phyloP scores from a whole-genome alignment of 1,284 basidiomycete species.

The Cryptococcus wingfieldii region DNA sequence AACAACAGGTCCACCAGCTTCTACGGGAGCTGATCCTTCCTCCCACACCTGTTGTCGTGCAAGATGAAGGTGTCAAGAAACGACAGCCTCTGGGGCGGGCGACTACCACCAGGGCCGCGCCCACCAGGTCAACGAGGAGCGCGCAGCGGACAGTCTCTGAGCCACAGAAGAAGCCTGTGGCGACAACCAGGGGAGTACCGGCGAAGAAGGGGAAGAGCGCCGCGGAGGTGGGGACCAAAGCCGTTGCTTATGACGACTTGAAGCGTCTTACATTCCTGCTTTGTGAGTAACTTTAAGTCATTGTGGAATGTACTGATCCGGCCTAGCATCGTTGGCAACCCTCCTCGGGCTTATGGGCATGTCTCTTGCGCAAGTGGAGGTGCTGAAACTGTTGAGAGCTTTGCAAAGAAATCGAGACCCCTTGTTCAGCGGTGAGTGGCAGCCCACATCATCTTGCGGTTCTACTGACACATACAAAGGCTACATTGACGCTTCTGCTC shows the following conservation, averaged over 20 bases:
- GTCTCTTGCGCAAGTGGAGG: slow-evolving; percentile 51
- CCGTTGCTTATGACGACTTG: slow-evolving; percentile 53
- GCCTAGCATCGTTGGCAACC: slow-evolving; percentile 58
- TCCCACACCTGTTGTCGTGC: slow-evolving; percentile 4
- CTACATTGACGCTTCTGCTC: slow-evolving; percentile 61
- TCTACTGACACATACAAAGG: slow-evolving; percentile 48
- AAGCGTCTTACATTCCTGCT: slow-evolving; percentile 54
- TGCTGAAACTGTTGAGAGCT: slow-evolving; percentile 55
- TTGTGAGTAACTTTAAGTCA: slow-evolving; percentile 48
- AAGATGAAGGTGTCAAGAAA: not conserved
- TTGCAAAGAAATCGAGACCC: slow-evolving; percentile 54
- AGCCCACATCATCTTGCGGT: not conserved
- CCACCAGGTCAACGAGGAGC: slow-evolving; percentile 7
- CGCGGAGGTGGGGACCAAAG: slow-evolving; percentile 8
- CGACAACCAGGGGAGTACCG: not conserved
- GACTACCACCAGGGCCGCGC: slow-evolving; percentile 13
- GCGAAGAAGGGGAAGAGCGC: not conserved
- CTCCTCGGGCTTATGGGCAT: slow-evolving; percentile 64
- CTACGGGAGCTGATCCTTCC: slow-evolving; percentile 27
- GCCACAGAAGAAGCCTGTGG: slow-evolving; percentile 3
- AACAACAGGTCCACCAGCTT: slow-evolving; percentile 18
- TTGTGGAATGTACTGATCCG: slow-evolving; percentile 15
- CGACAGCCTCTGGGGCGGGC: slow-evolving; percentile 20
- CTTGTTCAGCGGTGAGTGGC: slow-evolving; percentile 29
- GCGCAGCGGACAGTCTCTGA: slow-evolving; percentile 17